Percentiles rank a stretch among this genome's conserved stretches.
Evolutionary conservation across 768 basidiomycete genomes (phyloP).

Genomic region (Cystofilobasidium bisporidii): DNA sequence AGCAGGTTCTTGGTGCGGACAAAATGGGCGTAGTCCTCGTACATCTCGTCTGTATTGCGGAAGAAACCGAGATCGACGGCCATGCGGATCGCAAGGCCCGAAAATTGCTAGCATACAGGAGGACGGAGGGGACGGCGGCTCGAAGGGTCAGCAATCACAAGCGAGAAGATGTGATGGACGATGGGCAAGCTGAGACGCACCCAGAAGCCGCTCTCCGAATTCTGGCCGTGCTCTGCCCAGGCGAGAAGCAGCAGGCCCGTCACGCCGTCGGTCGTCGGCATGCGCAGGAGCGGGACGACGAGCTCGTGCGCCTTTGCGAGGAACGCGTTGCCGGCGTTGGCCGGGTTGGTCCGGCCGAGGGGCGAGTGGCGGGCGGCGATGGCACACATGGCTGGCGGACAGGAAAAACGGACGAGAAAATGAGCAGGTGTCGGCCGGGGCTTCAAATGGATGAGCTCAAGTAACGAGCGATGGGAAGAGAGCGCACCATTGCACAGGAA

Average conservation of each 20-base stretch:
- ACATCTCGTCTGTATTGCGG: slow-evolving; percentile 34
- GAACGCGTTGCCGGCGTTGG: slow-evolving; percentile 34
- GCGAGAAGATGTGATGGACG: not conserved
- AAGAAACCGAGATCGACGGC: slow-evolving; percentile 37
- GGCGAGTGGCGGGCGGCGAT: slow-evolving; percentile 34
- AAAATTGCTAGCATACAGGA: slow-evolving; percentile 29
- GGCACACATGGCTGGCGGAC: slow-evolving; percentile 32
- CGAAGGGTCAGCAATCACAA: not conserved
- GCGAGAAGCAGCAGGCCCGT: slow-evolving; percentile 36
- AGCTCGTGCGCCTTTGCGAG: slow-evolving; percentile 38
- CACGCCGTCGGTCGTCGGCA: slow-evolving; percentile 36
- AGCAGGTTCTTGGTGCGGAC: slow-evolving; percentile 35
- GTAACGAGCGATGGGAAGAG: not conserved
- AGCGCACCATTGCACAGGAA: slow-evolving; percentile 34
- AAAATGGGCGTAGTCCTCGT: slow-evolving; percentile 36
- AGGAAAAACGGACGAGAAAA: no score
- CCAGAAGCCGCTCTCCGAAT: slow-evolving; percentile 37
- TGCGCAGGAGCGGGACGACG: slow-evolving; percentile 35
- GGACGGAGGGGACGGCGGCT: not conserved
- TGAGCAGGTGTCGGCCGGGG: no score
- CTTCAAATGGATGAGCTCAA: not conserved
- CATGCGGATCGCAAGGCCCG: slow-evolving; percentile 38
- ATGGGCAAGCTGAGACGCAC: not conserved
- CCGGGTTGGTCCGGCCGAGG: slow-evolving; percentile 28
- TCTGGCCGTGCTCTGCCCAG: slow-evolving; percentile 37